phyloP scores from a whole-genome alignment of 768 basidiomycete genomes.

The Collybia mongolica region DNA sequence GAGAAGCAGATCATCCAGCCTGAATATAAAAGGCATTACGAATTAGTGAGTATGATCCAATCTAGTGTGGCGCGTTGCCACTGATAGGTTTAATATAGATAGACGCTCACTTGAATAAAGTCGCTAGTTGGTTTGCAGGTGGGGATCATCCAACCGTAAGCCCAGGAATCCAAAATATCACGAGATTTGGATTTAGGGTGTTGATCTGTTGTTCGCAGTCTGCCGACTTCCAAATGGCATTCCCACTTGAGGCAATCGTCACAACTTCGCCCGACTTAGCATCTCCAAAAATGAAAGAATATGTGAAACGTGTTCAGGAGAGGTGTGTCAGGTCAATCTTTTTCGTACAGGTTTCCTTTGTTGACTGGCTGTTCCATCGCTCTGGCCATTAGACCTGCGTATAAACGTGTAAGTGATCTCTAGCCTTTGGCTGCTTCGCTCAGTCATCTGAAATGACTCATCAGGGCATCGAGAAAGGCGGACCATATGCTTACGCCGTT shows the following conservation, averaged over 20 bases:
- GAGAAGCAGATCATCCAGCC: conserved; percentile 20
- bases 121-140: conserved; percentile 17
- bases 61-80: neutral
- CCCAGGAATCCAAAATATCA: neutral
- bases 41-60: conserved; percentile 21
- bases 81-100: conserved; percentile 5
- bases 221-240: conserved; percentile 27
- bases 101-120: conserved; percentile 14
- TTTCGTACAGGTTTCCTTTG: neutral
- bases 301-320: conserved; percentile 19
- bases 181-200: neutral
- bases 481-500: conserved; percentile 26
- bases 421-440: neutral
- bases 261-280: conserved; percentile 10
- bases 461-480: conserved; percentile 30
- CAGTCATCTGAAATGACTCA: conserved; percentile 1
- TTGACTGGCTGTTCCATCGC: neutral
- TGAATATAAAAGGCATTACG: conserved; percentile 24
- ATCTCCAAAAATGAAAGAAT: conserved; percentile 20
- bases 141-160: conserved; percentile 17
- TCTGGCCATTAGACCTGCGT: conserved; percentile 9
- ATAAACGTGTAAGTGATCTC: conserved; percentile 8
- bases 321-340: conserved; percentile 12
- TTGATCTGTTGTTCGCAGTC: conserved; percentile 4
- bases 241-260: conserved; percentile 21